Evolutionary conservation across 176 grass and related monocot genomes (phyloP), one percentile per base, ranked within the genome.

Genomic region (Musa beccarii): DNA sequence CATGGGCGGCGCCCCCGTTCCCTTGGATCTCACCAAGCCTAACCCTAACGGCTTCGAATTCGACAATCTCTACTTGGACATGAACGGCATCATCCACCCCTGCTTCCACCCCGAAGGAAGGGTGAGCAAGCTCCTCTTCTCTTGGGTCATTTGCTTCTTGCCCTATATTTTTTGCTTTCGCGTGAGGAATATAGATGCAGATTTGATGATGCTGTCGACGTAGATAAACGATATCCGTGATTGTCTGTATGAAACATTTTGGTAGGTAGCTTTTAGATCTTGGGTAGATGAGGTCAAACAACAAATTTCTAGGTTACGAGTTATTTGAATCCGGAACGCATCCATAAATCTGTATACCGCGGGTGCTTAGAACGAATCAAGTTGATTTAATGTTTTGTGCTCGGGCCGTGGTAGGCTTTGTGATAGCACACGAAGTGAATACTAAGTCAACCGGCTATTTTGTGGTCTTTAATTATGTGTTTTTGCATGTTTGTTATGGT

Each of bases 11-110:
- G 87, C 84, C 80, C 78, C 84, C 79, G 72, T 96, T 78, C 89
- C 92, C 66, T 78, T 99, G 62, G 95, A 99, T 86, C 84, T 87
- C 19, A 78, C 82, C 75, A 72, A 79, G 50, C 90, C 88, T 62
- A 99, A 99, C 54, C 95, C 95, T 65, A 99, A 94, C 83, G 95
- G 95, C 64, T 13, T 87, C 69, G 95, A 99, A 78, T 99, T 99
- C 76, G 95, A 99, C 84, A 99, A 99, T 80, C 90, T 99, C 75
- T 99, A 94, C 82, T 88, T 99, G 80, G 90, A 99, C 67, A 93
- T 99, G 90, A 99, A 99, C 74, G 62, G 76, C 80, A 91, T 99
- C 75, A 89, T 99, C 70, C 95, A 99, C 78, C 95, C 95, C 53
- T 94, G 95, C 82, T 98, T 98, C 90, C 95, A 98, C 72, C 95